Evolutionary conservation across 2,329 filamentous ascomycete species (phyloP), one percentile per base, ranked within the genome.

Genomic region (Colletotrichum brevisporum): DNA sequence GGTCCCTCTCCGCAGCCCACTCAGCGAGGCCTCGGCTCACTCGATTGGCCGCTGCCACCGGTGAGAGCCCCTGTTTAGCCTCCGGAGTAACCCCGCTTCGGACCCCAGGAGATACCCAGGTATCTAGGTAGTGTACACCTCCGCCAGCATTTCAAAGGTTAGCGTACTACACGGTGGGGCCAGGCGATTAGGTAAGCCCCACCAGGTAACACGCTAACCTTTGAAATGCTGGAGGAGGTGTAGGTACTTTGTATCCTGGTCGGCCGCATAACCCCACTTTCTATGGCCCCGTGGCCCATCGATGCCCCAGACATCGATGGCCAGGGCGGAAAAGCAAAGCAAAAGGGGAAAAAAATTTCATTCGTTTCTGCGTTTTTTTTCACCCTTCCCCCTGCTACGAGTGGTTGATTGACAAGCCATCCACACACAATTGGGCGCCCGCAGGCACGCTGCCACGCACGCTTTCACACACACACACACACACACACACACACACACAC

Each of bases 371-470:
- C 61, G 31, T 24, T 45, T 51, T 55, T 63, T 48, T 52, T 55
- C 31, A 9, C 8, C 31, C 31, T 10, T 36, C 10, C 31, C 27
- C 50, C 43, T 66, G 47, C 54, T 31, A 18, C 48, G 39, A 66
- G 47, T 61, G 55, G 55, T 54, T 50, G 67, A 55, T 54, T 51
- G 65, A 58, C 51, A 56, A 59, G 54, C 63, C 53, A 53, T 52
- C 51, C 36, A 61, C 41, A 47, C 50, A 26, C 21, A 52, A 43
- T 24, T 24, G n/a, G 13, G 26, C 52, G 13, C 52, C 31, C 52
- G 52, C 50, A 45, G 27, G 21, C 60, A 24, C 39, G 39, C 21
- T 24, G 21, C 21, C 53, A 52, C 55, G 59, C 21, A 57, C 48
- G 31, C 21, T 24, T n/a, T n/a, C 52, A 31, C 59, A 65, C 39